Conservation (phyloP, 805 yeast species). For the Maudiozyma pseudohumilis region DNA sequence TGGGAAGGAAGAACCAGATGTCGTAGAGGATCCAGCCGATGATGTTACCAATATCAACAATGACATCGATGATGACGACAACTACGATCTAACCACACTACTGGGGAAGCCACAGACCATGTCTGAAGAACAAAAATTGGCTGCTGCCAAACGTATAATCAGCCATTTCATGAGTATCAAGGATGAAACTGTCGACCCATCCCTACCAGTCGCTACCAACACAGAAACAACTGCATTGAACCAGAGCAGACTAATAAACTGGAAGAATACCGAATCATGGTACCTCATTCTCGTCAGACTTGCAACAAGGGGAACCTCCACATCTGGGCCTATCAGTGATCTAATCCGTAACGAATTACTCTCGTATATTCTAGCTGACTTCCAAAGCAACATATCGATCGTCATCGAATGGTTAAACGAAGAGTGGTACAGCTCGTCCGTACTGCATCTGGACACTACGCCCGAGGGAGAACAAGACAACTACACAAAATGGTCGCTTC, state of each 20-base stretch:
- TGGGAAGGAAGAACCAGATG: conserved; percentile 2
- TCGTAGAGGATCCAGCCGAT: conserved; percentile 6
- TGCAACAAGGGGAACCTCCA: conserved; percentile 67
- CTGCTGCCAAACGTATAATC: conserved; percentile 33
- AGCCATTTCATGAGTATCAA: conserved; percentile 6
- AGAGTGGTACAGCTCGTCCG: conserved; percentile 68
- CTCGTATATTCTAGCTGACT: conserved; percentile 61
- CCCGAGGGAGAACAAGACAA: conserved; percentile 5
- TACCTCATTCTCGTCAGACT: conserved; percentile 60
- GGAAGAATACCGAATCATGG: conserved; percentile 70
- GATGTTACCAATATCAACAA: conserved; percentile 15
- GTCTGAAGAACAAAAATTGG: conserved; percentile 44
- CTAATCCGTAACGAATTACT: conserved; percentile 61
- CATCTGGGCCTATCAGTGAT: conserved; percentile 40
- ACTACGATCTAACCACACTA: conserved; percentile 14
- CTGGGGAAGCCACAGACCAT: conserved; percentile 38
- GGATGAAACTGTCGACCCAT: conserved; percentile 1
- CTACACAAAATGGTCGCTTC: conserved; percentile 62
- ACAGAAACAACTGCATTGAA: conserved; percentile 10
- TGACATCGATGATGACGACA: conserved; percentile 27
- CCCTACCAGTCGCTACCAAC: neutral
- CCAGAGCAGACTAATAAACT: conserved; percentile 32
- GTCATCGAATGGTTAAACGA: conserved; percentile 91
- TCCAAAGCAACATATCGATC: conserved; percentile 60
- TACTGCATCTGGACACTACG: conserved; percentile 9